Percentiles rank a stretch among this genome's conserved stretches.
These are phyloP conservation scores for Tylopilus subfusipes DNA, from an alignment of 768 basidiomycete species.

Conservation along the genomic window DNA sequence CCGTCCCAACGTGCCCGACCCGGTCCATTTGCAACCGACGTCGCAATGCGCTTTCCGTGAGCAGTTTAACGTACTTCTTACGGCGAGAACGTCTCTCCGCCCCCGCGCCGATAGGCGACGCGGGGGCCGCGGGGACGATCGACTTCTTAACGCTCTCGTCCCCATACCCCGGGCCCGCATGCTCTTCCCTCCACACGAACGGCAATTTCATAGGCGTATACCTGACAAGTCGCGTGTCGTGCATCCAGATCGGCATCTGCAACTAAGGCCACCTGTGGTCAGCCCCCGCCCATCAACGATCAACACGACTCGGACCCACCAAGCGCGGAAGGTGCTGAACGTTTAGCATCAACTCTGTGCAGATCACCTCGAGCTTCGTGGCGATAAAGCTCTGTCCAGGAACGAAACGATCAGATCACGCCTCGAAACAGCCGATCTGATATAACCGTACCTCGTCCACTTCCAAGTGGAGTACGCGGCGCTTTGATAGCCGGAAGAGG, in stretches of 20 bases:
- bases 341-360: constrained; percentile 9
- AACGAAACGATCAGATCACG: neutral
- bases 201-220: constrained; percentile 16
- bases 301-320: constrained; percentile 14
- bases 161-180: neutral
- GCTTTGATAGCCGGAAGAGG: constrained; percentile 16
- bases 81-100: constrained; percentile 1
- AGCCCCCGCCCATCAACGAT: neutral
- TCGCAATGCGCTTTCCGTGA: constrained; percentile 19
- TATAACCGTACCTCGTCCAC: constrained; percentile 21
- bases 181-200: constrained; percentile 18
- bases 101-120: neutral
- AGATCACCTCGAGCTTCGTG: constrained; percentile 21
- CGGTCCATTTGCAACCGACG: constrained; percentile 17
- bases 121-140: neutral
- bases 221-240: constrained; percentile 16
- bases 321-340: constrained; percentile 13
- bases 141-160: neutral
- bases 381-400: constrained; percentile 12
- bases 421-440: neutral
- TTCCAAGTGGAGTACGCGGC: constrained; percentile 21
- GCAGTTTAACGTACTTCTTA: constrained; percentile 19
- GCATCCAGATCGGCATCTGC: constrained; percentile 6
- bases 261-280: constrained; percentile 9
- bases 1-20: neutral